Evolutionary conservation across 768 basidiomycete species (phyloP), one percentile per base, ranked within the genome.

Genomic region (Phaeotremella fagi): DNA sequence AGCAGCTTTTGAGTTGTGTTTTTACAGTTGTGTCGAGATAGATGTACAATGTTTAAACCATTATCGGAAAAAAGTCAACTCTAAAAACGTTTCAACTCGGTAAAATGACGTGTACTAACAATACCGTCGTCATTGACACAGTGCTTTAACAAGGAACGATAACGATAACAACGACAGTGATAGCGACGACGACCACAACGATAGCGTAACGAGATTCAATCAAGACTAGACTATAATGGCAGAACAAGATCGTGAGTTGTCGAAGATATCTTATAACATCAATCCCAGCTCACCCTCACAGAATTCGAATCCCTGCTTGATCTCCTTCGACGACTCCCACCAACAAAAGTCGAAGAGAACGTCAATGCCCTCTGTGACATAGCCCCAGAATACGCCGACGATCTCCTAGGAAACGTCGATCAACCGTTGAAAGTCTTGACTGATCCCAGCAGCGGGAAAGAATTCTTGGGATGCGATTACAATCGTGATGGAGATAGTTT

Each of bases 281-380:
- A 23, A 9, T 14, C 44, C 43, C n/a, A 29, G 18, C 33, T 4
- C 14, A n/a, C 22, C 29, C 25, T 42, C 28, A 7, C 27, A 68
- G 66, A 59, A 33, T 65, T 72, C 47, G 88, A 91, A 68, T 86
- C 88, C 50, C 90, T 94, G 84, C 84, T 98, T 35, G 94, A 98
- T 77, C 82, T 97, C 44, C 87, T 92, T 82, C 83, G 95, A 49
- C 86, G 95, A 15, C 81, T 98, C n/a, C 95, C 95, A 6, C 94
- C 95, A 2, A 87, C 85, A 6, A 78, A 83, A 18, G 86, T 91
- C 42, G 85, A 90, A 69, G 83, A 87, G 72, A 98, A 94, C 76
- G 84, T 98, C 59, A 78, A 82, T 43, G 80, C 84, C 24, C 84
- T 98, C 25, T 83, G 88, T 54, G 78, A 78, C 43, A 84, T 97